Base-by-base conservation (phyloP, 305 asterid genomes). In the Fraxinus sp. region DNA sequence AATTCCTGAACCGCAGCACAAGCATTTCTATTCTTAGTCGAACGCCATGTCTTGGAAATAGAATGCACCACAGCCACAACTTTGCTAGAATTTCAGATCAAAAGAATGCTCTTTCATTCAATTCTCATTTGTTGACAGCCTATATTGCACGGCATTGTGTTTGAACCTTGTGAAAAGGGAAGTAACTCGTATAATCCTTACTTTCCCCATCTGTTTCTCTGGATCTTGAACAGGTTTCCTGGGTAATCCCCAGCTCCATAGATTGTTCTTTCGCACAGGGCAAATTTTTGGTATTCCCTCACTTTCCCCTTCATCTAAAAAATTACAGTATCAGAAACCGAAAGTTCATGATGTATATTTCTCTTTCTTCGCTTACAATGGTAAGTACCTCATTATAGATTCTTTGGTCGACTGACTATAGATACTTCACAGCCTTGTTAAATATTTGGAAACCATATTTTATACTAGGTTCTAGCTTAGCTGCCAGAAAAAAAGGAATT, bases 41-140 rank as follows among this genome's bases (percentile, higher is more conserved):
- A 57, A 57, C 68, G 0, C 11, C 95, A 93, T 90, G 83, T 97
- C 90, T 92, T 93, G 13, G 97, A 95, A 75, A 93, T 95, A 18
- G 98, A 93, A 85, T 93, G 93, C 3, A 97, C 88, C 73, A 89
- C 94, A 24, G 84, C 94, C 24, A 95, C 96, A 18, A 92, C 97
- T 18, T 93, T 91, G 89, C 98, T 93, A 49, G 59, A 49, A 49
- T 49, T 49, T 49, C 59, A 49, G 59, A 49, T 13, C 62, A 52
- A 52, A 52, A 52, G 62, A 52, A 52, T 16, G 62, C 62, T 14
- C 62, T 52, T 52, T 52, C 18, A 52, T 52, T 52, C 22, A 52
- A 52, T n/a, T 4, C 62, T 52, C 62, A 52, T 52, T 52, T 16
- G 62, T 16, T 16, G 62, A 16, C 62, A 52, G 62, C 62, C 62